Evolutionary conservation across 2,329 filamentous ascomycete genomes (phyloP), one percentile per base, ranked within the genome.

Genomic region (Sporothrix dimorphospora): DNA sequence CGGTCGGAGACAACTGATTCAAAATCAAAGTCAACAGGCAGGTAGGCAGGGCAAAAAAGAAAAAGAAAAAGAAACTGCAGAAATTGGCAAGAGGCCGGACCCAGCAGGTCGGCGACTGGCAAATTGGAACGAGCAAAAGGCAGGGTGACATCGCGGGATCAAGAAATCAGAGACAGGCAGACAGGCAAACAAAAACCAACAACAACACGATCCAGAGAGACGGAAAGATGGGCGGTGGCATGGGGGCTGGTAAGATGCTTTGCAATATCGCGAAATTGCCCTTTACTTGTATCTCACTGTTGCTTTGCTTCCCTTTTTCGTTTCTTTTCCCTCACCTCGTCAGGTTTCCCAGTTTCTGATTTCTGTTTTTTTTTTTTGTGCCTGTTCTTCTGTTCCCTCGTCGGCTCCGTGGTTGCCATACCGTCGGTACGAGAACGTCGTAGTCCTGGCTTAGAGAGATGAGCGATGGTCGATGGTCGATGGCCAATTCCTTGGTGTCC

Each of bases 81-180:
- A 49, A 51, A 67, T 34, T 51, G 24, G 63, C 42, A 51, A 45
- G 38, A 27, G 38, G 38, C 59, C 45, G 42, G 69, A 66, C 59
- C 69, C 69, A 66, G 69, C 69, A 71, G 59, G 69, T 71, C 69
- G 69, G 69, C 69, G 69, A 71, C 69, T 40, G 16, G 16, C n/a
- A 55, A 55, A 24, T 55, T 55, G 34, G 38, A 27, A 66, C 38
- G 42, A 45, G 69, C 21, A 24, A 27, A 65, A 65, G 59, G 40
- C 38, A 42, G 38, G 69, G 69, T 71, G 21, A 71, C 69, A 71
- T 71, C 49, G 69, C 69, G 59, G 69, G 45, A 70, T 49, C 24
- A 63, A 34, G 16, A 47, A 47, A 47, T 47, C 42, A 49, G 47
- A 27, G 12, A 65, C 38, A 63, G n/a, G 21, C 24, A 14, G 9